These are phyloP conservation scores for Pseudopithomyces maydicus DNA, from an alignment of 2,329 filamentous ascomycete genomes.

Conservation along the genomic window DNA sequence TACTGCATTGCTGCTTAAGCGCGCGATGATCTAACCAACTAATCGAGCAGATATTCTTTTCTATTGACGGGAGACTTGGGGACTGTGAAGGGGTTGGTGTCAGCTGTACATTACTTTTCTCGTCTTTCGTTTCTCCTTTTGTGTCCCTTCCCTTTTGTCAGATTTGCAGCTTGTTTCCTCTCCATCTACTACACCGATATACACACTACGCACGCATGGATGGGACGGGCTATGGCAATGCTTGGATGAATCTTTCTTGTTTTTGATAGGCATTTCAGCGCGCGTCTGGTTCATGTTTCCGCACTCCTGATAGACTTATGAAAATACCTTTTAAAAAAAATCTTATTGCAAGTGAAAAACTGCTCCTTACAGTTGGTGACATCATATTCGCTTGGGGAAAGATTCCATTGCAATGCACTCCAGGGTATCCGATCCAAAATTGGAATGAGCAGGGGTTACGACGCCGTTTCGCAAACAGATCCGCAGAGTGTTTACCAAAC, in stretches of 20 bases:
- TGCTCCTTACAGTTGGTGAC: background rate
- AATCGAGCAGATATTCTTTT: conserved; percentile 6
- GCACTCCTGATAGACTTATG: background rate
- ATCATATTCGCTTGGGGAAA: background rate
- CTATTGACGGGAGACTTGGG: conserved; percentile 7
- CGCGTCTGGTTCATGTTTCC: background rate
- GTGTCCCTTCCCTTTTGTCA: conserved; percentile 1
- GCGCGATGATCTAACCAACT: background rate
- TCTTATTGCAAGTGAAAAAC: background rate
- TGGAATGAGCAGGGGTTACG: too few species aligned
- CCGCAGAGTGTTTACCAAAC: too few species aligned
- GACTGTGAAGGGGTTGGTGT: conserved; percentile 11
- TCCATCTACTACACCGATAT: conserved; percentile 2
- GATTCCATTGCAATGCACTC: background rate
- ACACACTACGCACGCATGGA: conserved; percentile 5
- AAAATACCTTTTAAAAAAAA: background rate
- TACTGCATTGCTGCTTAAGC: conserved; percentile 38
- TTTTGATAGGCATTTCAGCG: conserved; percentile 7
- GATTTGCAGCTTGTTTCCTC: conserved; percentile 5
- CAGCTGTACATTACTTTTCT: conserved; percentile 5
- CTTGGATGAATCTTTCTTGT: background rate
- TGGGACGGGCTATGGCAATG: background rate
- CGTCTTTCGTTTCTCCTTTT: conserved; percentile 9
- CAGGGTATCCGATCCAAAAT: background rate
- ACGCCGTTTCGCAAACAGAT: too few species aligned